phyloP scores from a whole-genome alignment of 1,139 yeast genomes.

The Maudiozyma humilis region DNA sequence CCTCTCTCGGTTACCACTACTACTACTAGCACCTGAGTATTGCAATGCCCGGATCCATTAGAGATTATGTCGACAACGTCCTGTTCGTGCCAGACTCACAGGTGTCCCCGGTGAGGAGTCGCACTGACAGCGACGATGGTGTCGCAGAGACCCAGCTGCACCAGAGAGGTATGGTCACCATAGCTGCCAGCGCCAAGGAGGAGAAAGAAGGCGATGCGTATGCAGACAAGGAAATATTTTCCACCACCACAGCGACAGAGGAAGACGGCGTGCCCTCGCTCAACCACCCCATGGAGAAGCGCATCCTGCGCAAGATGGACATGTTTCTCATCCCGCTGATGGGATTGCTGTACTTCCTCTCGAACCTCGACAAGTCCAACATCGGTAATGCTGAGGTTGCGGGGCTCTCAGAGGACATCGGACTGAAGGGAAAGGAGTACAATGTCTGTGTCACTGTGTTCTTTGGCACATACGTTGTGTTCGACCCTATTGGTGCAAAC shows the following conservation, averaged over 20 bases:
- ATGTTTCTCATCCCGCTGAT: constrained; percentile 46
- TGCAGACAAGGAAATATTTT: constrained; percentile 17
- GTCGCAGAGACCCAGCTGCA: neutral
- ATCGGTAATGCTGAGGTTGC: constrained; percentile 56
- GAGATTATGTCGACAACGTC: constrained; percentile 12
- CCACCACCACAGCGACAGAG: constrained; percentile 23
- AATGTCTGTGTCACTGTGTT: constrained; percentile 47
- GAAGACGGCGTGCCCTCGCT: constrained; percentile 25
- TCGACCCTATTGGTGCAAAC: constrained; percentile 48
- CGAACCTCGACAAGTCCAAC: constrained; percentile 51
- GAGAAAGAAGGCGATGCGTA: neutral
- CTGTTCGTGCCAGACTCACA: constrained; percentile 8
- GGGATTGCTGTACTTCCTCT: constrained; percentile 44
- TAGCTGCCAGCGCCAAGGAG: neutral
- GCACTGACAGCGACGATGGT: neutral
- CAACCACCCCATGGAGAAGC: constrained; percentile 33
- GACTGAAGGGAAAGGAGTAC: constrained; percentile 42
- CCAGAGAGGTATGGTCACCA: neutral
- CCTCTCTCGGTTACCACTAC: too few relatives aligned
- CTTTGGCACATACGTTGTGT: constrained; percentile 48
- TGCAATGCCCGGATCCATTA: constrained; percentile 10
- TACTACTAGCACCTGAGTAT: too few relatives aligned
- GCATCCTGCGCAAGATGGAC: constrained; percentile 43
- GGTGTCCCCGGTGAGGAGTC: constrained; percentile 4
- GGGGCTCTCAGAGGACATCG: constrained; percentile 45